Percentiles rank a stretch among this genome's conserved stretches.
Conservation (phyloP, 2,329 filamentous ascomycete genomes). For the Phialophora expanda region DNA sequence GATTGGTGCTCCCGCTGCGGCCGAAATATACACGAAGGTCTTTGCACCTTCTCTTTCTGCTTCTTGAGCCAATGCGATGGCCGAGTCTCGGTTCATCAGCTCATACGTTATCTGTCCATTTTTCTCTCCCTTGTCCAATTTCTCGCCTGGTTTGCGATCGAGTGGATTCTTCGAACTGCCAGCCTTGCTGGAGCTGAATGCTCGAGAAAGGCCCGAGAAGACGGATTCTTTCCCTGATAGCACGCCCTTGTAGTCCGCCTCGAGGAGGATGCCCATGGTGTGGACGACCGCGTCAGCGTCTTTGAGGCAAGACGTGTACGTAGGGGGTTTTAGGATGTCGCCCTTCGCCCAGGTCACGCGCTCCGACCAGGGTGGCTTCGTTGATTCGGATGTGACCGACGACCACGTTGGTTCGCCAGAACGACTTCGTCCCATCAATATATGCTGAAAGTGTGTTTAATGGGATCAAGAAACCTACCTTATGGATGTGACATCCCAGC, state of each 20-base stretch:
- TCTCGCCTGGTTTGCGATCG: constrained; percentile 61
- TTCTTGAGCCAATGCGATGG: constrained; percentile 80
- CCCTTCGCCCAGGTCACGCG: constrained; percentile 85
- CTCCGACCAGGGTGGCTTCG: constrained; percentile 78
- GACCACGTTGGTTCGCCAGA: constrained; percentile 90
- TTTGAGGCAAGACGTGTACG: constrained; percentile 77
- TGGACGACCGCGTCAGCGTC: constrained; percentile 87
- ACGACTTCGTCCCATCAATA: constrained; percentile 63
- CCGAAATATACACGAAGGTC: constrained; percentile 86
- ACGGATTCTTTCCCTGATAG: constrained; percentile 82
- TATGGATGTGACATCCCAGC: constrained; percentile 91
- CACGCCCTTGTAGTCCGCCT: constrained; percentile 96
- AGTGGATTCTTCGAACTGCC: constrained; percentile 72
- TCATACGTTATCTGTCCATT: constrained; percentile 90
- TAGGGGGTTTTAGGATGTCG: constrained; percentile 81
- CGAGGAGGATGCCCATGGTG: constrained; percentile 92
- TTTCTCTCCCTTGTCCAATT: constrained; percentile 67
- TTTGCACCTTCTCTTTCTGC: constrained; percentile 67
- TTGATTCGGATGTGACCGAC: constrained; percentile 71
- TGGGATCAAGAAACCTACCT: constrained; percentile 71
- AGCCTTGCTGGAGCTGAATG: constrained; percentile 70
- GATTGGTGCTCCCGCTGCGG: constrained; percentile 81
- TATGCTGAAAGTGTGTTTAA: neutral
- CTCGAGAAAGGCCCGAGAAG: constrained; percentile 75
- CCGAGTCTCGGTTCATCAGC: constrained; percentile 83